Base-by-base conservation (phyloP, 768 basidiomycete genomes). In the Podaxis mareebaensis region DNA sequence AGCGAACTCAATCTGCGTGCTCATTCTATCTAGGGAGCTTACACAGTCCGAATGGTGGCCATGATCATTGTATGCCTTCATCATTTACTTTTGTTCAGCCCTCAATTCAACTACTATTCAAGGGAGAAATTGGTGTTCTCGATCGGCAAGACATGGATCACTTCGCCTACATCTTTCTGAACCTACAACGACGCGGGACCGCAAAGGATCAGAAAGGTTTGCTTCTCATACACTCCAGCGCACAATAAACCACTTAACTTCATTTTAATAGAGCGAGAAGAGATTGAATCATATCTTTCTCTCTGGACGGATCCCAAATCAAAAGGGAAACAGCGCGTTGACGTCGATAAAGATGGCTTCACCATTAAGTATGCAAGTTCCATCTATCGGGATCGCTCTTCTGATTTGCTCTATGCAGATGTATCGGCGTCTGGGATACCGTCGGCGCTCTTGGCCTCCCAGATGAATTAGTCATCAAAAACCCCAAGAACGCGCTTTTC, bases 371-470 rank as follows among this genome's bases (percentile, higher is more conserved):
- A 59, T 59, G 79, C 66, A 10, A 39, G 26, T 58, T 26, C 5
- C 24, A 13, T 22, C 48, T 24, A 38, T 53, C 38, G 10, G 8
- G 42, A 60, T 48, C 17, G n/a, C 39, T 51, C 22, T 40, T 49
- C 28, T 49, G 13, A 61, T 24, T 53, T 28, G 61, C 30, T 49
- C 58, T 28, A 26, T 64, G 36, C 66, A 88, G 86, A 72, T 88
- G 87, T 65, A 67, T 92, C 58, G 90, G 90, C 2, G 89, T 92
- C 20, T 92, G 87, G 68, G 90, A 92, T 68, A 92, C 90, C 4
- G 90, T 91, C n/a, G 89, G 89, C 13, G 81, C 89, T 11, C 71
- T 90, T 30, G 89, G 89, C 10, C 73, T 92, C 15, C 90, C 90
- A 1, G 86, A 86, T 67, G 89, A 90, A 67, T 68, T 91, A 15